Conservation (phyloP, 2,329 filamentous ascomycete genomes). For the Dendryphion nanum region DNA sequence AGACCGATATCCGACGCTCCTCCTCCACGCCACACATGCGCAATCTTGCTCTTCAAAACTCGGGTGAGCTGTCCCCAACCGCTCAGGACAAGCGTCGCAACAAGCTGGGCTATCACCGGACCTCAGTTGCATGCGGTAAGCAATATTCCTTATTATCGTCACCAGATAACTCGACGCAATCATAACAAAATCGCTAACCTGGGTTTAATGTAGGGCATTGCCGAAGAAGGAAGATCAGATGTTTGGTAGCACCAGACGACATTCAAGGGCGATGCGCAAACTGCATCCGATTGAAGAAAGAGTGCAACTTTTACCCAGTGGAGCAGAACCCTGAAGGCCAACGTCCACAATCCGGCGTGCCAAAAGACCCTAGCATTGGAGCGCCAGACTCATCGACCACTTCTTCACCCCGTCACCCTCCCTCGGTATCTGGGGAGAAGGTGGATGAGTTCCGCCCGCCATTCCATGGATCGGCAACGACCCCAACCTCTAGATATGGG, state of each 20-base stretch:
- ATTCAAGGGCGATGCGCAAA: conserved; percentile 78
- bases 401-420: conserved; percentile 46
- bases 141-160: no score
- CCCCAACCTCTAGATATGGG: conserved; percentile 20
- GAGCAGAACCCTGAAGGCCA: conserved; percentile 65
- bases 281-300: conserved; percentile 91
- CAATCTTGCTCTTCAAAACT: conserved; percentile 36
- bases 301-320: conserved; percentile 89
- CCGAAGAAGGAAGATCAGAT: conserved; percentile 89
- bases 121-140: conserved; percentile 94
- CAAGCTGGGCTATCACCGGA: conserved; percentile 93
- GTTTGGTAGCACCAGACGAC: conserved; percentile 73
- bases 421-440: conserved; percentile 23
- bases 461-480: conserved; percentile 16
- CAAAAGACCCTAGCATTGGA: conserved; percentile 45
- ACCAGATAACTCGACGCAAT: no score
- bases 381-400: conserved; percentile 47
- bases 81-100: conserved; percentile 76
- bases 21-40: conserved; percentile 50
- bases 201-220: conserved; percentile 82
- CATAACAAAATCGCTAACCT: no score
- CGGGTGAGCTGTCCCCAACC: conserved; percentile 45
- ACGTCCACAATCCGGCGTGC: conserved; percentile 41
- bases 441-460: conserved; percentile 31
- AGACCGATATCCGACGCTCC: conserved; percentile 42